phyloP scores from a whole-genome alignment of 805 yeast species.

The Phaffomyces thermotolerans region DNA sequence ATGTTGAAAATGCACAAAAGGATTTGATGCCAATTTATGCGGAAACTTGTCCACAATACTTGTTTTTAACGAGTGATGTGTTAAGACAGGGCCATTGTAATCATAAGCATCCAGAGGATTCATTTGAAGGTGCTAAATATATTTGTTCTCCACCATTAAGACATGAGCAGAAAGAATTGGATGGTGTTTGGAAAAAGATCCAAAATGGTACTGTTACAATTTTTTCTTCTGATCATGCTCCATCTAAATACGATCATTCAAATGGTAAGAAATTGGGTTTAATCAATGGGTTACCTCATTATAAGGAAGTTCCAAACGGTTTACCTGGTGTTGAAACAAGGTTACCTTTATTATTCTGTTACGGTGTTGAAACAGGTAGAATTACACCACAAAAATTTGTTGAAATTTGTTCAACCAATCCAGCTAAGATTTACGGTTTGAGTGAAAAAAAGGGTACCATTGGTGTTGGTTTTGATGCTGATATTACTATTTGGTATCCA shows the following conservation, averaged over 20 bases:
- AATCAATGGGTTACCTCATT: constrained; percentile 33
- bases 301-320: constrained; percentile 41
- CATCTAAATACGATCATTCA: constrained; percentile 34
- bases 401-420: constrained; percentile 38
- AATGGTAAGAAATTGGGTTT: constrained; percentile 38
- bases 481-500: constrained; percentile 42
- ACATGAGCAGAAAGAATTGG: constrained; percentile 31
- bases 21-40: constrained; percentile 36
- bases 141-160: constrained; percentile 46
- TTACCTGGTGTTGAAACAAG: constrained; percentile 44
- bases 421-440: constrained; percentile 40
- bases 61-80: constrained; percentile 34
- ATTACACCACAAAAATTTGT: constrained; percentile 37
- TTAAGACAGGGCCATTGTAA: constrained; percentile 24
- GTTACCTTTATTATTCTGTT: constrained; percentile 35
- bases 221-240: constrained; percentile 40
- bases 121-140: constrained; percentile 41
- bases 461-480: constrained; percentile 43
- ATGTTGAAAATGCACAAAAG: constrained; percentile 37
- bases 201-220: constrained; percentile 42
- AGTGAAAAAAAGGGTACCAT: constrained; percentile 36
- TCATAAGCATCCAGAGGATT: constrained; percentile 24
- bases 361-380: constrained; percentile 36
- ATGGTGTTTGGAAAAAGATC: constrained; percentile 39
- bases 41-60: constrained; percentile 46